These are phyloP conservation scores for Myxozyma neglecta DNA, from an alignment of 805 yeast genomes.

Conservation along the genomic window DNA sequence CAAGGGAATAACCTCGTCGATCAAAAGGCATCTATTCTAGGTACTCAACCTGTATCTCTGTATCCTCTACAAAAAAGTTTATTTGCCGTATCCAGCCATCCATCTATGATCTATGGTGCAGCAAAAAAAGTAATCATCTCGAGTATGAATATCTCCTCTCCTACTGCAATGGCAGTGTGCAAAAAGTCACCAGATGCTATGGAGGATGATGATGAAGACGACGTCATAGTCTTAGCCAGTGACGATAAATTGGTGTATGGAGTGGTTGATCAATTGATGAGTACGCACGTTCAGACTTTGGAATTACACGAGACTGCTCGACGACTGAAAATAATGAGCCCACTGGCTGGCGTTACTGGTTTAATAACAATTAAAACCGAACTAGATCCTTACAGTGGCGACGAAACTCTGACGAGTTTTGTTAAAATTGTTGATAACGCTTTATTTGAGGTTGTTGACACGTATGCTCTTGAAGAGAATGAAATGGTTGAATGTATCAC, in stretches of 20 bases:
- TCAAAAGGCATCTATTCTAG: conserved; percentile 17
- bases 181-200: not conserved
- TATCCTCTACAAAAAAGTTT: conserved; percentile 12
- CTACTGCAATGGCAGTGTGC: conserved; percentile 23
- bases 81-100: conserved; percentile 27
- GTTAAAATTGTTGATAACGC: conserved; percentile 26
- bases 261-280: conserved; percentile 25
- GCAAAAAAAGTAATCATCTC: conserved; percentile 22
- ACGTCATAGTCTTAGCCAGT: conserved; percentile 21
- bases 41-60: conserved; percentile 28
- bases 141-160: conserved; percentile 20
- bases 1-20: conserved; percentile 11
- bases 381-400: conserved; percentile 25
- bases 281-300: conserved; percentile 31
- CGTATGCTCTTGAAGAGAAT: conserved; percentile 19
- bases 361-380: conserved; percentile 24
- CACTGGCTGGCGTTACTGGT: conserved; percentile 14
- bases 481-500: conserved; percentile 31
- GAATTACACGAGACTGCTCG: conserved; percentile 31
- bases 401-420: conserved; percentile 23
- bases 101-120: conserved; percentile 28
- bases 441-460: conserved; percentile 20
- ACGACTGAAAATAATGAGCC: conserved; percentile 16
- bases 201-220: conserved; percentile 6
- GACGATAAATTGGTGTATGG: conserved; percentile 24